A percentile compares a stretch with the other conserved stretches of the same genome.
phyloP scores from a whole-genome alignment of 2,329 filamentous ascomycete species.

The Botrytis cinerea region DNA sequence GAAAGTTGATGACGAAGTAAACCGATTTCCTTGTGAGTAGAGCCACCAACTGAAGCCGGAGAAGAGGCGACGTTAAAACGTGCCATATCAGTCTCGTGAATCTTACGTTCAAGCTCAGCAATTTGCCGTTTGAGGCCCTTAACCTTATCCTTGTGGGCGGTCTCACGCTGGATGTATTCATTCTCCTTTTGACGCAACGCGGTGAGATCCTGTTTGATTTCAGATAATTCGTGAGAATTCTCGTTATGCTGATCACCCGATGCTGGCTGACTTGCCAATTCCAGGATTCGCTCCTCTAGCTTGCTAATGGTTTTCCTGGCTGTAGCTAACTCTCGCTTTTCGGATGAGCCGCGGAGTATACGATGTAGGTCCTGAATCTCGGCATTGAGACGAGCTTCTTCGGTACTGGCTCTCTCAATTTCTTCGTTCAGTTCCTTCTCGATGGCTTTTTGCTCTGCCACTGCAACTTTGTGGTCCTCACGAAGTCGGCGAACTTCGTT shows the following conservation, averaged over 20 bases:
- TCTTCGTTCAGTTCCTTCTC: slow-evolving; percentile 67
- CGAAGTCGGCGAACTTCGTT: slow-evolving; percentile 64
- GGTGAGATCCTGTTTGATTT: slow-evolving; percentile 63
- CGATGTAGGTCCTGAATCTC: slow-evolving; percentile 56
- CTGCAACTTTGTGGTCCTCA: slow-evolving; percentile 61
- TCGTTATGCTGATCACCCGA: slow-evolving; percentile 46
- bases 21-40: slow-evolving; percentile 57
- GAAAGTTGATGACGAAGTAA: slow-evolving; percentile 63
- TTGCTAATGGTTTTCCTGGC: slow-evolving; percentile 65
- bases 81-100: slow-evolving; percentile 64
- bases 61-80: slow-evolving; percentile 50
- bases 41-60: slow-evolving; percentile 52
- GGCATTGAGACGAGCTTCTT: slow-evolving; percentile 62
- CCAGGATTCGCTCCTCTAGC: slow-evolving; percentile 58
- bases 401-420: slow-evolving; percentile 64
- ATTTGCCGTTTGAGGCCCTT: slow-evolving; percentile 66
- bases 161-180: slow-evolving; percentile 65
- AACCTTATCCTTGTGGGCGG: slow-evolving; percentile 61
- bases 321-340: slow-evolving; percentile 48
- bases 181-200: slow-evolving; percentile 65
- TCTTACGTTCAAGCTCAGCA: slow-evolving; percentile 65
- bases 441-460: slow-evolving; percentile 58
- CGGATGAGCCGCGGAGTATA: slow-evolving; percentile 40
- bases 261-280: slow-evolving; percentile 47
- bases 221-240: slow-evolving; percentile 55